A percentile compares a stretch with the other conserved stretches of the same genome.
These are phyloP conservation scores for Cryphonectria parasitica DNA, from an alignment of 2,329 filamentous ascomycete species.

Conservation along the genomic window DNA sequence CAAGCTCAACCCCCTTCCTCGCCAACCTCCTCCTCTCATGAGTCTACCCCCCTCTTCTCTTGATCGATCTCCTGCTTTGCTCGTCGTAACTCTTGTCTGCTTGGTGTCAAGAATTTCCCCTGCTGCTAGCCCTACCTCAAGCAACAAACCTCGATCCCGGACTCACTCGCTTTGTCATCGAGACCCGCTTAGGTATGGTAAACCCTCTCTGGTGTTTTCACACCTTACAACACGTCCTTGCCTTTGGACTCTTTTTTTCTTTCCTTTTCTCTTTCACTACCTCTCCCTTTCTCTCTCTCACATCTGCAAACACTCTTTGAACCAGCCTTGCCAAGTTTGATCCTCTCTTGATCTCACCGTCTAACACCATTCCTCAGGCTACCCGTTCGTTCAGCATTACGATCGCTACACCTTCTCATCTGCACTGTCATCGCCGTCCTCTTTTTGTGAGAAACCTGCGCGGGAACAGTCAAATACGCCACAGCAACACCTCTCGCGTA, in stretches of 20 bases:
- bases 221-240: constrained; percentile 6
- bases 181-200: constrained; percentile 15
- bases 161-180: constrained; percentile 29
- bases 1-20: constrained; percentile 17
- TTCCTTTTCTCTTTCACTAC: not conserved
- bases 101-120: constrained; percentile 2
- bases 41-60: not conserved
- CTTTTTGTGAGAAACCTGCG: not conserved
- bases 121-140: constrained; percentile 1
- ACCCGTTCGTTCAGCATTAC: constrained; percentile 7
- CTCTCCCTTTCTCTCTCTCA: not conserved
- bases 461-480: not conserved
- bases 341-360: constrained; percentile 12
- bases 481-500: not conserved
- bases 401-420: constrained; percentile 2
- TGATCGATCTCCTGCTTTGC: not conserved
- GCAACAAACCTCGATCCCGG: constrained; percentile 2
- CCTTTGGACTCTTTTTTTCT: not conserved
- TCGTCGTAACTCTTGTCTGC: constrained; percentile 5
- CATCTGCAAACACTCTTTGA: not conserved
- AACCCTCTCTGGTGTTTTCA: constrained; percentile 15
- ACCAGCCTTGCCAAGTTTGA: not conserved
- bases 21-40: constrained; percentile 6
- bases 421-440: not conserved
- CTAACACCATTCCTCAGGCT: not conserved